A percentile compares a stretch with the other conserved stretches of the same genome.
phyloP scores from a whole-genome alignment of 2,329 filamentous ascomycete genomes.

The Beauveria scarabaeidicola region DNA sequence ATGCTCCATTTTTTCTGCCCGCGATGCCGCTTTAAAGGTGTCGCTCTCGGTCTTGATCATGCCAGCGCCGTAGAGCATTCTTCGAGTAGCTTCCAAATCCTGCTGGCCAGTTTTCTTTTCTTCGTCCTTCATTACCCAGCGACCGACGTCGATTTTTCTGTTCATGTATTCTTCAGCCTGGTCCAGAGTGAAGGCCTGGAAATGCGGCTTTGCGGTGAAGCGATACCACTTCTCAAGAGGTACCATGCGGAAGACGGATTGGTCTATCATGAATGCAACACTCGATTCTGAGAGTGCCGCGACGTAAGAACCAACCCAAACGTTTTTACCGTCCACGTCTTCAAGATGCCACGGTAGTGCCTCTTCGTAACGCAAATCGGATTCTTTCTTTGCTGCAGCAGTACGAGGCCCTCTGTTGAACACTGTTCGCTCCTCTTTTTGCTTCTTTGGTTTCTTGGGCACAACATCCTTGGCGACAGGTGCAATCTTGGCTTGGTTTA shows the following conservation, averaged over 20 bases:
- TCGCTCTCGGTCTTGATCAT: conserved; percentile 60
- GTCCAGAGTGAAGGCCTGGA: conserved; percentile 69
- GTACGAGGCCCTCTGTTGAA: conserved; percentile 72
- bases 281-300: conserved; percentile 79
- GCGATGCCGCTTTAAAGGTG: conserved; percentile 53
- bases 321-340: conserved; percentile 90
- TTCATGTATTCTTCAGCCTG: conserved; percentile 79
- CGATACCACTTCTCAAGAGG: conserved; percentile 95
- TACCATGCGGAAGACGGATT: conserved; percentile 69
- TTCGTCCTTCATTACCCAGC: conserved; percentile 70
- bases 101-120: conserved; percentile 48
- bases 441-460: conserved; percentile 48
- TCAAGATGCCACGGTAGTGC: conserved; percentile 94
- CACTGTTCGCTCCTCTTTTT: conserved; percentile 77
- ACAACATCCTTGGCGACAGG: conserved; percentile 58
- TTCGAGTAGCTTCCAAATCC: conserved; percentile 52
- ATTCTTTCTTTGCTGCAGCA: conserved; percentile 71
- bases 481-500: conserved; percentile 87
- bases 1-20: conserved; percentile 60
- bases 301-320: conserved; percentile 88
- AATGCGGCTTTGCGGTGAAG: conserved; percentile 71
- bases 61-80: conserved; percentile 42
- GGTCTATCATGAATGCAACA: conserved; percentile 66
- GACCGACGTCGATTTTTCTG: conserved; percentile 65
- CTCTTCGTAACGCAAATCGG: conserved; percentile 79